These are phyloP conservation scores for Aureobasidium sp. DNA, from an alignment of 2,329 filamentous ascomycete species.

Conservation along the genomic window DNA sequence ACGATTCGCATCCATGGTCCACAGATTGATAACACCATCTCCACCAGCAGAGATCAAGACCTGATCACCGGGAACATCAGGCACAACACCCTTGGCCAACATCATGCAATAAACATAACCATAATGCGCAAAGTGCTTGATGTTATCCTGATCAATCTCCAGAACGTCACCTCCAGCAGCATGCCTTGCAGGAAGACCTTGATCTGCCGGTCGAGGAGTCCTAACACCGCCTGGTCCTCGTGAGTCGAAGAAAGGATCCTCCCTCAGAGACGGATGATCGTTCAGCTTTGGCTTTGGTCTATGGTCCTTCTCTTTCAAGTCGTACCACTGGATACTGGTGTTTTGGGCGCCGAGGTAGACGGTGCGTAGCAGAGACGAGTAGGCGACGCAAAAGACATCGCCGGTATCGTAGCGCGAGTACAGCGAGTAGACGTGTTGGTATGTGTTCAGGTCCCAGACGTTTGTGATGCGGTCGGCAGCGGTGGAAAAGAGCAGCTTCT, in stretches of 20 bases:
- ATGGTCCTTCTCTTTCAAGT: slow-evolving; percentile 55
- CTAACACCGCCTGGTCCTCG: slow-evolving; percentile 72
- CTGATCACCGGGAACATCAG: slow-evolving; percentile 63
- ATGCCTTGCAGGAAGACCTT: slow-evolving; percentile 39
- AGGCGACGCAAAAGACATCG: slow-evolving; percentile 91
- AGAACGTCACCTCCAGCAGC: slow-evolving; percentile 56
- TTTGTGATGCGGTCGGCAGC: slow-evolving; percentile 92
- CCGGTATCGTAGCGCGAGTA: slow-evolving; percentile 92
- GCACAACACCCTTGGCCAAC: slow-evolving; percentile 63
- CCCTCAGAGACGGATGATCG: slow-evolving; percentile 65
- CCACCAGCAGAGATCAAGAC: slow-evolving; percentile 85
- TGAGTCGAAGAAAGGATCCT: slow-evolving; percentile 90
- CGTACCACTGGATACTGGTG: slow-evolving; percentile 88
- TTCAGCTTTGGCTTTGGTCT: slow-evolving; percentile 54
- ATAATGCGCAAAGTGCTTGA: slow-evolving; percentile 83
- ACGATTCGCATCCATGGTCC: slow-evolving; percentile 58
- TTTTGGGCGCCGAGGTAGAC: slow-evolving; percentile 92
- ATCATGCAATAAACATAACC: slow-evolving; percentile 98
- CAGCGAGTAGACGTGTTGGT: slow-evolving; percentile 75
- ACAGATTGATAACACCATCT: slow-evolving; percentile 91
- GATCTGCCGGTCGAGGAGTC: slow-evolving; percentile 61
- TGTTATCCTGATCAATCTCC: slow-evolving; percentile 73
- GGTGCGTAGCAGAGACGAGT: slow-evolving; percentile 69
- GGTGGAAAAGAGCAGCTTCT: slow-evolving; percentile 75
- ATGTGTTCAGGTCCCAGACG: slow-evolving; percentile 74